phyloP scores from a whole-genome alignment of 2,329 filamentous ascomycete genomes.

The Chalaropsis ovoidea region DNA sequence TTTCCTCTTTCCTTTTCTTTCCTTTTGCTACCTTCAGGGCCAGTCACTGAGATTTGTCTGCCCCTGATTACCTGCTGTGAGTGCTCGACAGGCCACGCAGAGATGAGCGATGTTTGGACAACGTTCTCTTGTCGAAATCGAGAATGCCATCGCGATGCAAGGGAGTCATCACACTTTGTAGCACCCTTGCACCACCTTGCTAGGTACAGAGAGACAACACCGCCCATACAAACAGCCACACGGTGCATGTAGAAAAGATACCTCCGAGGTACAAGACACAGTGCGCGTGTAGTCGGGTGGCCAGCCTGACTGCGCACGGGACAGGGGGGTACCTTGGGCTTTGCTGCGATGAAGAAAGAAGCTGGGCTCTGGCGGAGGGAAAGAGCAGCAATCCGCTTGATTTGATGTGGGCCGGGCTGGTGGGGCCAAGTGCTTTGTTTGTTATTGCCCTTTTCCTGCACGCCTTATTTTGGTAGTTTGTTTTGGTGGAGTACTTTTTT shows the following conservation, averaged over 20 bases:
- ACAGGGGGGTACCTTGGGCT: background rate
- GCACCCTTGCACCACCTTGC: no score
- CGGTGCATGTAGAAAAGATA: background rate
- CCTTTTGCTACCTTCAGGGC: no score
- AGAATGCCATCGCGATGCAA: background rate
- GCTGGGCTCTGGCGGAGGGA: background rate
- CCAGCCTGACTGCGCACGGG: background rate
- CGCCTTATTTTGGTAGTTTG: background rate
- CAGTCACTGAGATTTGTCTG: no score
- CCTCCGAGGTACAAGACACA: slow-evolving; percentile 11
- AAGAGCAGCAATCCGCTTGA: background rate
- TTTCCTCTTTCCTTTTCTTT: no score
- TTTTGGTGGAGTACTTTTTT: background rate
- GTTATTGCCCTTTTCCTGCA: background rate
- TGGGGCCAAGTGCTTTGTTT: background rate
- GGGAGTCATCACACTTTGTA: background rate
- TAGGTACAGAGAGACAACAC: background rate
- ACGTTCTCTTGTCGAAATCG: background rate
- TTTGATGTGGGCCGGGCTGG: background rate
- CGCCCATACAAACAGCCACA: background rate
- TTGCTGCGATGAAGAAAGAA: background rate
- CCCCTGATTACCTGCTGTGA: no score
- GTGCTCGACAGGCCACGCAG: background rate
- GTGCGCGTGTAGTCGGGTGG: background rate
- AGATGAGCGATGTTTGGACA: background rate